phyloP scores from a whole-genome alignment of 2,329 filamentous ascomycete genomes.

The Aspergillus japonicus region DNA sequence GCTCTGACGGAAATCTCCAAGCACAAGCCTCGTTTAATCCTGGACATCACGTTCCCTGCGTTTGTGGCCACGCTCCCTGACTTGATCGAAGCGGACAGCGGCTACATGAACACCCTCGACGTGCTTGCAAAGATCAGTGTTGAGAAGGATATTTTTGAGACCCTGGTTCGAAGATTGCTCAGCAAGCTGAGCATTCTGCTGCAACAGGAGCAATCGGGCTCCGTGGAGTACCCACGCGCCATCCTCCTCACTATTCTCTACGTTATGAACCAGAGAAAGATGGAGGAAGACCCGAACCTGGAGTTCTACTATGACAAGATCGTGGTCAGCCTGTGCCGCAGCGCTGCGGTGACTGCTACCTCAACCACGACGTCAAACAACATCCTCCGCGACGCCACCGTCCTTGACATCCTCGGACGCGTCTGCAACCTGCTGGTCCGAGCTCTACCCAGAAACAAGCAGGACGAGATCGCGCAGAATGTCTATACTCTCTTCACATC shows the following conservation, averaged over 20 bases:
- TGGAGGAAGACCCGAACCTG: conserved; percentile 44
- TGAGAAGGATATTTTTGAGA: conserved; percentile 63
- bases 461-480: conserved; percentile 53
- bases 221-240: conserved; percentile 56
- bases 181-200: conserved; percentile 61
- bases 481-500: conserved; percentile 54
- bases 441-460: conserved; percentile 52
- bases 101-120: conserved; percentile 59
- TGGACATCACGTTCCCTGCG: conserved; percentile 64
- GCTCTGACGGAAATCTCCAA: conserved; percentile 62
- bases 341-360: conserved; percentile 36
- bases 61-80: conserved; percentile 66
- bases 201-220: conserved; percentile 47
- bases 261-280: conserved; percentile 55
- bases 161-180: conserved; percentile 60
- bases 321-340: conserved; percentile 45
- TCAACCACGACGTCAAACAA: conserved; percentile 34
- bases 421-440: conserved; percentile 61
- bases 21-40: conserved; percentile 61
- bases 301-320: conserved; percentile 53
- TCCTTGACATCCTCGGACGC: conserved; percentile 60
- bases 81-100: conserved; percentile 45
- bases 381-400: conserved; percentile 50
- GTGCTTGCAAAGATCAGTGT: conserved; percentile 63
- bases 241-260: conserved; percentile 63